phyloP scores from a whole-genome alignment of 371 early-diverging fungal genomes.

The Capillidium rhysosporum region DNA sequence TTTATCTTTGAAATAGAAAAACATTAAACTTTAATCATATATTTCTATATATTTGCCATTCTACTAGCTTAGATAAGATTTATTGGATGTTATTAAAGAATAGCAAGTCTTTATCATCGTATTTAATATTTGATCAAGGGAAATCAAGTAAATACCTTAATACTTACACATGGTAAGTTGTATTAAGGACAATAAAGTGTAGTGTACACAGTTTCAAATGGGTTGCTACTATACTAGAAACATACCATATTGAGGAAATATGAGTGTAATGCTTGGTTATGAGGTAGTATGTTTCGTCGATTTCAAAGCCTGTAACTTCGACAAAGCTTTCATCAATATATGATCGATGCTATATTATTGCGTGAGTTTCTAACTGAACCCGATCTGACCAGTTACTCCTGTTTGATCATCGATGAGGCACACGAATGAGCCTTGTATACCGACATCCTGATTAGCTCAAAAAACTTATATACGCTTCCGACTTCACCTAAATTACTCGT shows the following conservation, averaged over 20 bases:
- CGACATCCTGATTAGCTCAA: conserved; percentile 91
- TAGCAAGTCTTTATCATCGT: conserved; percentile 80
- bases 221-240: conserved; percentile 98
- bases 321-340: conserved; percentile 88
- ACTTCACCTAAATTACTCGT: conserved; percentile 88
- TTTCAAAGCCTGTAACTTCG: conserved; percentile 92
- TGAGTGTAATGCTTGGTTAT: conserved; percentile 77
- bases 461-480: conserved; percentile 91
- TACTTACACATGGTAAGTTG: conserved; percentile 93
- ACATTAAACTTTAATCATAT: no score
- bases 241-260: conserved; percentile 94
- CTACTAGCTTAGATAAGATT: conserved; percentile 53
- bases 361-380: conserved; percentile 97
- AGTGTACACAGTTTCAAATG: conserved; percentile 98
- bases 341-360: conserved; percentile 99
- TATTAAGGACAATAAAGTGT: conserved; percentile 68
- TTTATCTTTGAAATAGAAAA: no score
- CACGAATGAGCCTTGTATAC: conserved; percentile 98
- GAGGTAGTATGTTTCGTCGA: conserved; percentile 97
- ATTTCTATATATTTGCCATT: no score
- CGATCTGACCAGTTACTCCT: conserved; percentile 72
- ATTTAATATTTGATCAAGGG: conserved; percentile 98
- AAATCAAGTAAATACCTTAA: conserved; percentile 98
- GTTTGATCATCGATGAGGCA: conserved; percentile 97
- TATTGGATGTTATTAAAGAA: conserved; percentile 68